phyloP scores from a whole-genome alignment of 192 early-diverging fungal species.

The Rhizophagus prolifer region DNA sequence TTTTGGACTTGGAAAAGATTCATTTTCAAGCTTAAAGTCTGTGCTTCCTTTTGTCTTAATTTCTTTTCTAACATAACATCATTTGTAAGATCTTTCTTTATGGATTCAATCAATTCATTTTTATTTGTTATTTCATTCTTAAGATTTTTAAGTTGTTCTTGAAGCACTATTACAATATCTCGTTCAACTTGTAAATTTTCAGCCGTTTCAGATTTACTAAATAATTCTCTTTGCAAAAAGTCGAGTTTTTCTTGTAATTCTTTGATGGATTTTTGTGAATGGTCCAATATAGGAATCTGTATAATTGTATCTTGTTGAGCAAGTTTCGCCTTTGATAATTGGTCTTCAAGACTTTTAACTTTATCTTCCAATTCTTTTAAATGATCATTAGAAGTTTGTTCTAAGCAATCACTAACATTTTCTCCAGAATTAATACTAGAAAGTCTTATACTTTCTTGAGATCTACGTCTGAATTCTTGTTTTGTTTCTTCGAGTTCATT shows the following conservation, averaged over 20 bases:
- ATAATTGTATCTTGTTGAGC: background rate
- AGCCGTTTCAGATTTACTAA: background rate
- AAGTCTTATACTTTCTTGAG: background rate
- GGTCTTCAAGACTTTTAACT: background rate
- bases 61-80: constrained; percentile 2
- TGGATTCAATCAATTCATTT: constrained; percentile 14
- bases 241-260: background rate
- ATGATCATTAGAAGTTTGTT: background rate
- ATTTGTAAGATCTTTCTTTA: constrained; percentile 8
- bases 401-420: background rate
- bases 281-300: background rate
- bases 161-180: background rate
- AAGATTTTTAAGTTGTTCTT: constrained; percentile 4
- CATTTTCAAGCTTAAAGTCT: background rate
- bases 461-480: background rate
- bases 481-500: constrained; percentile 7
- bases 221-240: background rate
- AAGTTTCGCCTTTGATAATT: background rate
- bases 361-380: constrained; percentile 10
- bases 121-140: constrained; percentile 4
- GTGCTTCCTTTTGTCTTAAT: constrained; percentile 4
- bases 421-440: background rate
- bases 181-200: constrained; percentile 14
- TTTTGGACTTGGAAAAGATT: background rate
- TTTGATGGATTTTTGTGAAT: background rate